These are phyloP conservation scores for Parasitella parasitica DNA, from an alignment of 371 early-diverging fungal genomes.

Conservation along the genomic window DNA sequence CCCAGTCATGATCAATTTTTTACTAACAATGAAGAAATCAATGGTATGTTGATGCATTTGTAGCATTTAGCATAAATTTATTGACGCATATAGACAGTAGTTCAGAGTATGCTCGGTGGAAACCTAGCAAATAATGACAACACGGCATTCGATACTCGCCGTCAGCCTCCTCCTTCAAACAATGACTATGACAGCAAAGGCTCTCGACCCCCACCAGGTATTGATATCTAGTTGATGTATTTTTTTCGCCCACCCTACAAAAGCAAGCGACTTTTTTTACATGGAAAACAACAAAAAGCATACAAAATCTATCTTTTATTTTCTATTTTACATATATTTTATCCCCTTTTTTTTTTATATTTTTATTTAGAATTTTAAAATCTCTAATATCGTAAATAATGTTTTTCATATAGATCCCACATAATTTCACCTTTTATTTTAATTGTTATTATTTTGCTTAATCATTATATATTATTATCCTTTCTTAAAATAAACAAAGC, in stretches of 20 bases:
- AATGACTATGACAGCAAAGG: constrained; percentile 12
- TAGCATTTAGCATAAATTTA: not conserved
- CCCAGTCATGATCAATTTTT: constrained; percentile 13
- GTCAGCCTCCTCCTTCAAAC: constrained; percentile 3
- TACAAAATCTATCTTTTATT: too few species aligned
- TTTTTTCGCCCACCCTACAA: not conserved
- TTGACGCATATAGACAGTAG: not conserved
- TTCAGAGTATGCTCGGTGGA: constrained; percentile 18
- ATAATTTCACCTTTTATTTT: not conserved
- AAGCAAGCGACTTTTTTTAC: not conserved
- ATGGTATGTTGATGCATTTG: not conserved
- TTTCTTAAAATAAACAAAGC: too few species aligned
- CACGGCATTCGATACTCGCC: constrained; percentile 18
- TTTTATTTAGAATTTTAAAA: not conserved
- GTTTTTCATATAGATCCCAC: not conserved
- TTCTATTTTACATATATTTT: not conserved
- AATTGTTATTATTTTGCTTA: not conserved
- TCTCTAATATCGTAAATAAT: not conserved
- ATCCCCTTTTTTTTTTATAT: not conserved
- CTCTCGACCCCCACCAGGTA: constrained; percentile 20
- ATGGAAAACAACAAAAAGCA: not conserved
- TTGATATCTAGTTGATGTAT: constrained; percentile 10
- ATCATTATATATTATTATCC: not conserved
- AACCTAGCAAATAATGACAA: constrained; percentile 3
- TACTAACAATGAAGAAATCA: constrained; percentile 8